Conservation (phyloP, 495 filamentous ascomycete genomes). For the Aspergillus steynii region DNA sequence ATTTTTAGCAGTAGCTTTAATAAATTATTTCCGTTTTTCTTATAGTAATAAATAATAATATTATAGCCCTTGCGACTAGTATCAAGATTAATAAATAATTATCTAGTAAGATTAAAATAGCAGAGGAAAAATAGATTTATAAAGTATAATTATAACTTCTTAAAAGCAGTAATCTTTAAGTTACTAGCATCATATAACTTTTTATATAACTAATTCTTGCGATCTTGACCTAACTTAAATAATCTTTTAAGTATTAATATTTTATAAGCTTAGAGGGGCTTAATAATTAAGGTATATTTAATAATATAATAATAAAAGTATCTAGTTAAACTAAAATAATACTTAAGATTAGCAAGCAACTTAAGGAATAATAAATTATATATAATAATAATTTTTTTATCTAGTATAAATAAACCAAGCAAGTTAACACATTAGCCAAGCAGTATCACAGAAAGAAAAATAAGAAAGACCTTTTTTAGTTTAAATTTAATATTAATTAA, state of each 20-base stretch:
- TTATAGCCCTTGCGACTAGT: background rate
- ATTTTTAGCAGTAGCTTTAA: too few species aligned
- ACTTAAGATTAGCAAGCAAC: background rate
- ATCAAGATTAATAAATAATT: constrained; percentile 5
- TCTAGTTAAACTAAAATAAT: constrained; percentile 4
- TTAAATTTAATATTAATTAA: background rate
- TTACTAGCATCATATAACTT: background rate
- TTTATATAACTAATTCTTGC: background rate
- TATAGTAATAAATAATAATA: constrained; percentile 4
- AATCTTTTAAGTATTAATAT: background rate
- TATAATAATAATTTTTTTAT: background rate
- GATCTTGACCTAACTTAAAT: background rate
- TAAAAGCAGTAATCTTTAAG: background rate
- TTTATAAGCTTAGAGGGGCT: background rate
- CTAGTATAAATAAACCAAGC: background rate
- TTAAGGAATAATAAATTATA: background rate
- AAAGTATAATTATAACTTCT: constrained; percentile 1
- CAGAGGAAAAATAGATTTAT: background rate
- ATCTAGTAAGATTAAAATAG: constrained; percentile 1
- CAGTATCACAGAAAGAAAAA: background rate
- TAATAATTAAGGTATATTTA: background rate
- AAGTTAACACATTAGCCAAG: background rate
- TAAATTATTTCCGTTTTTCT: background rate
- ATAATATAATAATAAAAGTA: constrained; percentile 7
- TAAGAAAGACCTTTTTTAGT: background rate